Percentiles rank a stretch among this genome's conserved stretches.
These are phyloP conservation scores for Crepidotus variabilis DNA, from an alignment of 768 basidiomycete genomes.

Conservation along the genomic window DNA sequence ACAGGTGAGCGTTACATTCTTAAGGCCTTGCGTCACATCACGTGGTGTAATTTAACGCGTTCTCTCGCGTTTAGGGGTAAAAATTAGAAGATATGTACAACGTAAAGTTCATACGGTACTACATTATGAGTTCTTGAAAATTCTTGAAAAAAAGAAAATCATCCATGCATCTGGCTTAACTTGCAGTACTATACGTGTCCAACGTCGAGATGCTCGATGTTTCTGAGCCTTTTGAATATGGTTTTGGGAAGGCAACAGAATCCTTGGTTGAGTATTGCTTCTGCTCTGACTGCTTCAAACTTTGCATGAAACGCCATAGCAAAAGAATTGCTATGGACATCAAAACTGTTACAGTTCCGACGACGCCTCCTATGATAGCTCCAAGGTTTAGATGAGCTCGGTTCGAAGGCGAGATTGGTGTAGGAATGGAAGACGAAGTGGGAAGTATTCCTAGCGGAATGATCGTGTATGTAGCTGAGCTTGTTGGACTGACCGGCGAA, in stretches of 20 bases:
- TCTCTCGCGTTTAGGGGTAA: neutral
- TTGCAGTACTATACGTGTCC: neutral
- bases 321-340: neutral
- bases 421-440: neutral
- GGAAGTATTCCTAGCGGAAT: neutral
- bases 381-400: neutral
- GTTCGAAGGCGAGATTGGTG: neutral
- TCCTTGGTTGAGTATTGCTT: neutral
- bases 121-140: neutral
- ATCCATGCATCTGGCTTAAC: neutral
- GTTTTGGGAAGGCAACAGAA: neutral
- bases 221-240: neutral
- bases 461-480: too few relatives aligned
- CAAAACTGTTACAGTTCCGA: neutral
- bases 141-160: neutral
- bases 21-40: slow-evolving; percentile 5
- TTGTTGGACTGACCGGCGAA: too few relatives aligned
- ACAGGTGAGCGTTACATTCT: neutral
- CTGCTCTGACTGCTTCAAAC: neutral
- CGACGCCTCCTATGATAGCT: neutral
- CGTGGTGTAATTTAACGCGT: slow-evolving; percentile 5
- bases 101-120: neutral
- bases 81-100: neutral
- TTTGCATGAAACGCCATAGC: neutral
- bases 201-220: neutral